Conservation (phyloP, 352 stramenopile genomes). For the Pythium dissimile region DNA sequence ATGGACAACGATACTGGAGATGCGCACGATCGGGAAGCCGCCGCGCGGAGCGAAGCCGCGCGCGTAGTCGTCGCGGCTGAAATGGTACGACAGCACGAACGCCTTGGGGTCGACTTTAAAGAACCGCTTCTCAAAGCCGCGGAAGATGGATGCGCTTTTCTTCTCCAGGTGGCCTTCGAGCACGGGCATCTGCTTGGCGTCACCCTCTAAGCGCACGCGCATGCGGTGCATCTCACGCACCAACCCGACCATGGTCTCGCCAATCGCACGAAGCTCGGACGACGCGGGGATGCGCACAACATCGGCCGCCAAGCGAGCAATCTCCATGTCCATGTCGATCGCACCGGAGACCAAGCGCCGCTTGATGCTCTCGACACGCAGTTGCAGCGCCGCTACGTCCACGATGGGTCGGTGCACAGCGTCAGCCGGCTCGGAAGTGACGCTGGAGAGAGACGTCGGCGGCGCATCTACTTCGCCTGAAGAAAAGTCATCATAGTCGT, state of each 20-base stretch:
- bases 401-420: conserved; percentile 25
- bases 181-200: conserved; percentile 35
- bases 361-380: conserved; percentile 54
- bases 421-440: neutral
- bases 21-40: conserved; percentile 50
- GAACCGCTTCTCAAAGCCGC: conserved; percentile 61
- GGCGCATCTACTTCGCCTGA: neutral
- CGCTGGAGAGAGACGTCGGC: neutral
- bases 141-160: conserved; percentile 75
- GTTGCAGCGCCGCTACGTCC: conserved; percentile 42
- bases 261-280: conserved; percentile 40
- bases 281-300: conserved; percentile 30
- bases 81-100: conserved; percentile 66
- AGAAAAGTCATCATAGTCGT: neutral
- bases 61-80: conserved; percentile 54
- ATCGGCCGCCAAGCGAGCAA: conserved; percentile 32
- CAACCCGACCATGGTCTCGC: conserved; percentile 46
- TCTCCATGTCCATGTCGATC: conserved; percentile 34
- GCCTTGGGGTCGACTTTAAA: conserved; percentile 71
- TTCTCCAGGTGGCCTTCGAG: conserved; percentile 71
- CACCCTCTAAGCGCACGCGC: conserved; percentile 28
- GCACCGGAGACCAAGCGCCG: conserved; percentile 37
- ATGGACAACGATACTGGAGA: conserved; percentile 59
- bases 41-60: conserved; percentile 63
- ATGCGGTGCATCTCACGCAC: conserved; percentile 54